Conservation (phyloP, 768 basidiomycete species). For the Boletellus ananiceps region DNA sequence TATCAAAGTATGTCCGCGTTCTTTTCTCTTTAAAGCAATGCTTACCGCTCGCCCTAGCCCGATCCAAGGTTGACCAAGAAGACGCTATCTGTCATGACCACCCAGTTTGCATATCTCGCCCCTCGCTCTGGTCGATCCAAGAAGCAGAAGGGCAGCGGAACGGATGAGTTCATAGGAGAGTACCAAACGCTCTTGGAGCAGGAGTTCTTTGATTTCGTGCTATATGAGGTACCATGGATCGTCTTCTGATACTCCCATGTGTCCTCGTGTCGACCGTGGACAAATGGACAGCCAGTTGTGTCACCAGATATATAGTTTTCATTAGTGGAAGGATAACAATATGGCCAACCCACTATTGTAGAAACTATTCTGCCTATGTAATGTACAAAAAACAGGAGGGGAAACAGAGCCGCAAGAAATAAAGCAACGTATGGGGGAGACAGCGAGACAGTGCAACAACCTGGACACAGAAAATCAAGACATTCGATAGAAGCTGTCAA, state of each 20-base stretch:
- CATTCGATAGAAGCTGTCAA: slow-evolving; percentile 12
- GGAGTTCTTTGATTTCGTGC: slow-evolving; percentile 92
- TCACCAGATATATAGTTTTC: slow-evolving; percentile 35
- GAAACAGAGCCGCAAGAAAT: slow-evolving; percentile 20
- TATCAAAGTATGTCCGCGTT: slow-evolving; percentile 56
- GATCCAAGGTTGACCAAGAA: slow-evolving; percentile 82
- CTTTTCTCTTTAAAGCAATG: neutral
- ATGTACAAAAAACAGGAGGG: slow-evolving; percentile 33
- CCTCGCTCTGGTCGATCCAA: slow-evolving; percentile 56
- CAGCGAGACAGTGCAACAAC: slow-evolving; percentile 15
- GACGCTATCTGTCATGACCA: slow-evolving; percentile 64
- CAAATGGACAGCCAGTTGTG: neutral
- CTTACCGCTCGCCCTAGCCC: slow-evolving; percentile 48
- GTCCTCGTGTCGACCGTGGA: neutral
- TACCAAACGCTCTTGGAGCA: slow-evolving; percentile 92
- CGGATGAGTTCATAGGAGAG: slow-evolving; percentile 81
- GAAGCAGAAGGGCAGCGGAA: slow-evolving; percentile 31
- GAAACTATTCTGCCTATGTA: slow-evolving; percentile 43
- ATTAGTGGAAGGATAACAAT: slow-evolving; percentile 62
- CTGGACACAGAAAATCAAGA: slow-evolving; percentile 14
- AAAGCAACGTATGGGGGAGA: slow-evolving; percentile 18
- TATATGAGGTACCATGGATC: slow-evolving; percentile 93
- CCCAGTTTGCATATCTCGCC: slow-evolving; percentile 76
- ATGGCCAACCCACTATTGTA: slow-evolving; percentile 53
- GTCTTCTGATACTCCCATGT: slow-evolving; percentile 41